Evolutionary conservation across 495 filamentous ascomycete genomes (phyloP).

Genomic region (Talaromyces wortmannii): DNA sequence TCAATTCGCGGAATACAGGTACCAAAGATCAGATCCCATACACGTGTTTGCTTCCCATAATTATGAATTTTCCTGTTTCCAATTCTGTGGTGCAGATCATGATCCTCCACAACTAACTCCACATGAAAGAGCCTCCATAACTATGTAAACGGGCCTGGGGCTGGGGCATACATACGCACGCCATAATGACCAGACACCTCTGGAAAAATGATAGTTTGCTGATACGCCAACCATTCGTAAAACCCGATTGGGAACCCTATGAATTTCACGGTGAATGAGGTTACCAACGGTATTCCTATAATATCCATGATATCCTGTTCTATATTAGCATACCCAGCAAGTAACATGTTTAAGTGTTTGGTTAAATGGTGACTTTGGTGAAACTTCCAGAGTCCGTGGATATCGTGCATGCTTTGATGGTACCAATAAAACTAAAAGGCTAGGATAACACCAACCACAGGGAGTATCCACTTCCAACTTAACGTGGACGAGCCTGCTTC

Average conservation of each 20-base stretch:
- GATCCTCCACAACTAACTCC: conserved; percentile 30
- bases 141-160: conserved; percentile 22
- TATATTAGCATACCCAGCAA: conserved; percentile 26
- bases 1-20: conserved; percentile 25
- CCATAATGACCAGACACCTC: conserved; percentile 30
- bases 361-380: conserved; percentile 34
- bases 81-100: conserved; percentile 32
- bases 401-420: conserved; percentile 28
- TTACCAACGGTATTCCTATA: conserved; percentile 23
- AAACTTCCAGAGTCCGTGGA: conserved; percentile 26
- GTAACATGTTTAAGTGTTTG: conserved; percentile 29
- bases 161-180: conserved; percentile 19
- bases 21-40: conserved; percentile 32
- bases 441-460: conserved; percentile 23
- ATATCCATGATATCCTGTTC: conserved; percentile 35
- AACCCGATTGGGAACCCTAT: conserved; percentile 31
- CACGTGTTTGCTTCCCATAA: conserved; percentile 33
- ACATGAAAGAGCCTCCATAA: conserved; percentile 18
- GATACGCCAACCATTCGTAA: conserved; percentile 35
- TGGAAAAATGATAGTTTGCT: conserved; percentile 26
- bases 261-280: conserved; percentile 20
- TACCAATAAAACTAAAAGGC: conserved; percentile 40
- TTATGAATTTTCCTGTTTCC: conserved; percentile 33
- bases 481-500: background rate
- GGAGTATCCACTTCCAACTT: conserved; percentile 28